Percentiles rank a stretch among this genome's conserved stretches.
phyloP scores from a whole-genome alignment of 1,284 basidiomycete species.

The Trichosporon coremiiforme region DNA sequence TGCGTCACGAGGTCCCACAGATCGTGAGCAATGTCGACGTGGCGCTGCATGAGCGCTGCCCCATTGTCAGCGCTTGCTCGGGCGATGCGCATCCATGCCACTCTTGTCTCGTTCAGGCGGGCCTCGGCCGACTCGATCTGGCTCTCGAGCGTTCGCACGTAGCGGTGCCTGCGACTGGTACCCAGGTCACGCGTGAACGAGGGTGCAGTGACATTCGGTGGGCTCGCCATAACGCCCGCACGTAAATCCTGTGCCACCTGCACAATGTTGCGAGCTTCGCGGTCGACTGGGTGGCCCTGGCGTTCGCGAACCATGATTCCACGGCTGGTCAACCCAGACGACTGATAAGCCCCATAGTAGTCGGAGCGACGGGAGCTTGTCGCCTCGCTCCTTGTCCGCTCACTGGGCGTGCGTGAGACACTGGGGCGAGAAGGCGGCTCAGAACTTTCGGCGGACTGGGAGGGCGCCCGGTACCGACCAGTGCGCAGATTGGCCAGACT shows the following conservation, averaged over 20 bases:
- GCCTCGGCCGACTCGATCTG: constrained; percentile 21
- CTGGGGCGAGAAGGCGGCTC: background rate
- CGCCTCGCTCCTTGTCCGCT: background rate
- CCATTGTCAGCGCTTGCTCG: constrained; percentile 5
- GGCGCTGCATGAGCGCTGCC: constrained; percentile 23
- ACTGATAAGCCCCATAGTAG: constrained; percentile 10
- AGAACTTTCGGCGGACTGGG: background rate
- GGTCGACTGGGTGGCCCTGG: constrained; percentile 11
- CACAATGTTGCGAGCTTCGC: background rate
- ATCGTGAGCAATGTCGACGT: constrained; percentile 27
- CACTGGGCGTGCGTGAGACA: constrained; percentile 5
- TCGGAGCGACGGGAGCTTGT: constrained; percentile 7
- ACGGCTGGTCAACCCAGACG: constrained; percentile 24
- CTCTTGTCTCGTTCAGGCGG: background rate
- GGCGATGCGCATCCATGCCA: constrained; percentile 18
- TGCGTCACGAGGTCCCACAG: constrained; percentile 25
- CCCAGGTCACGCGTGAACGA: constrained; percentile 14
- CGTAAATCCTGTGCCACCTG: constrained; percentile 1
- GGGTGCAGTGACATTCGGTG: constrained; percentile 18
- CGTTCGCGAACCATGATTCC: constrained; percentile 28
- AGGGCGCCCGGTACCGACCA: background rate
- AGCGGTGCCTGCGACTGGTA: constrained; percentile 24
- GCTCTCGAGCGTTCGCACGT: constrained; percentile 20
- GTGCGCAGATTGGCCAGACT: background rate
- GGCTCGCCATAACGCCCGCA: background rate